Evolutionary conservation across 2,329 filamentous ascomycete species (phyloP), one percentile per base, ranked within the genome.

Genomic region (Grosmannia clavigera): DNA sequence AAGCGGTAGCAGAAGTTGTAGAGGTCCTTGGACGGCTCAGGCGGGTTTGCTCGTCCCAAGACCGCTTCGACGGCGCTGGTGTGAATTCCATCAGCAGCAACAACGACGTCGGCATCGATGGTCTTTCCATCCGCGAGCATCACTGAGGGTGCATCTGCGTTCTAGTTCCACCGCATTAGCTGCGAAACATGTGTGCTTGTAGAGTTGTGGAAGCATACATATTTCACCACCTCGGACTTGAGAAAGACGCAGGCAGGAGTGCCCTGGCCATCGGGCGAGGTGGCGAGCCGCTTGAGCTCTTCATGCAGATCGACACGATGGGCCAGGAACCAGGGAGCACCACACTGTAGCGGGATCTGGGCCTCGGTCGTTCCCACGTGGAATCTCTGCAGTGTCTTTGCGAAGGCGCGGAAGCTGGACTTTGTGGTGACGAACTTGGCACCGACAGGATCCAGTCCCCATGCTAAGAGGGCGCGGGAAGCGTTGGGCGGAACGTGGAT

Each of bases 41-140:
- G 67, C 3, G 63, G 63, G 58, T 68, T 69, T 25, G 64, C 59
- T 43, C 60, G 57, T 29, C 69, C 70, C 22, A 70, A 58, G 5
- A 73, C 63, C 3, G 63, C 61, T 59, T 70, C 65, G 5, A 66
- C 62, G 14, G 67, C 72, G 9, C 64, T 58, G 16, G 70, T 72
- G 57, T 75, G 74, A 19, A 75, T 66, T 6, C 77, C 77, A 63
- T 79, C 76, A 2, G 76, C 75, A 4, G 72, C 75, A 43, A 79
- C 67, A 22, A 78, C 69, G 3, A 78, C 61, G 61, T 78, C 74
- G 25, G 66, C 69, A 6, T 55, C 55, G 12, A 72, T 61, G 14
- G 65, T 61, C 5, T 66, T 58, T 3, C 72, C 73, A n/a, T 65
- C 63, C 6, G 60, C 61, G 6, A 75, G 64, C 0, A 64, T 66